Conservation (phyloP, 148 eudicot species). For the Agrostemma githago region DNA sequence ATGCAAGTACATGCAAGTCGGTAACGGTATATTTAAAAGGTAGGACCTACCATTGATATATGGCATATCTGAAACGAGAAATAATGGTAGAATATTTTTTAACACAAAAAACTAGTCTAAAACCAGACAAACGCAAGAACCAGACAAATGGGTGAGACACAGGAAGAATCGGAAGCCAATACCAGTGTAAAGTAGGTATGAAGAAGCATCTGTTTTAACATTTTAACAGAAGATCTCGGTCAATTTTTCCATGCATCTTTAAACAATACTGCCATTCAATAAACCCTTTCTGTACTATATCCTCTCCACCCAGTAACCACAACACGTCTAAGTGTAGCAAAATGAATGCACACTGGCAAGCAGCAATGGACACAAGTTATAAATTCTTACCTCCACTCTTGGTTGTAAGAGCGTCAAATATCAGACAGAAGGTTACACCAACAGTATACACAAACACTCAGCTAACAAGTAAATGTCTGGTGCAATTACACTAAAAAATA, state of each 20-base stretch:
- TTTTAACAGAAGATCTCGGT: background rate
- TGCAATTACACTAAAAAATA: background rate
- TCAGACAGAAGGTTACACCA: background rate
- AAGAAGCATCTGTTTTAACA: background rate
- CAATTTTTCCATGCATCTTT: background rate
- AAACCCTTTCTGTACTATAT: background rate
- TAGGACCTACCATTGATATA: background rate
- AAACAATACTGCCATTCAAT: background rate
- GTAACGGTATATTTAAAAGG: background rate
- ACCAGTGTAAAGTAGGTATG: background rate
- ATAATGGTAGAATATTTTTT: background rate
- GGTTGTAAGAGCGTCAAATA: background rate
- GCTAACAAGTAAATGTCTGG: background rate
- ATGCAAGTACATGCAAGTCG: background rate
- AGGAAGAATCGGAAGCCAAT: background rate
- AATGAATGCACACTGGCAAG: background rate
- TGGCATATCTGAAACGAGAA: background rate
- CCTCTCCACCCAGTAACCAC: background rate
- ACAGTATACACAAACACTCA: background rate
- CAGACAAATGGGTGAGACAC: background rate
- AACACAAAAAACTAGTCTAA: background rate
- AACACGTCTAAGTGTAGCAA: background rate
- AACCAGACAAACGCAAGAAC: background rate
- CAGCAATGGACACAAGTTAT: background rate
- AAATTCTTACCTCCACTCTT: background rate